Percentiles rank a stretch among this genome's conserved stretches.
These are phyloP conservation scores for Verbascum thapsus DNA, from an alignment of 257 asterid genomes.

Conservation along the genomic window DNA sequence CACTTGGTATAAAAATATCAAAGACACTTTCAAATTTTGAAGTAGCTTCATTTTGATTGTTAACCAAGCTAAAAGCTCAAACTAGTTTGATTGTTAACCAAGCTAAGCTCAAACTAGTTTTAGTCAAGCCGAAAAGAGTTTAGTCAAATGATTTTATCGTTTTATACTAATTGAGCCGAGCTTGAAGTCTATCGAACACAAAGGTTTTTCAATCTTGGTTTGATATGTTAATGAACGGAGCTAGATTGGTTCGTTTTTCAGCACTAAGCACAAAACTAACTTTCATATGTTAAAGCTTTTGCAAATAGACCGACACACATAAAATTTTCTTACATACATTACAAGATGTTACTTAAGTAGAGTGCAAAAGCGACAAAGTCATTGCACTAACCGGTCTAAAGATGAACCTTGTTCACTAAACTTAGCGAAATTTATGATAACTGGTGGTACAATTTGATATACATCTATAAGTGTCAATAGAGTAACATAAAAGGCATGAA, in stretches of 20 bases:
- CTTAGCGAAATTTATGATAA: neutral
- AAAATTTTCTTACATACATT: slow-evolving; percentile 4
- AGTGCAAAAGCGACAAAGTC: neutral
- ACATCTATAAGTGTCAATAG: neutral
- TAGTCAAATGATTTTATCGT: too few species aligned
- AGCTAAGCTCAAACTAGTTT: too few species aligned
- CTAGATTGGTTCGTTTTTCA: too few species aligned
- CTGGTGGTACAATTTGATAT: neutral
- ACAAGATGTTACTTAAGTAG: neutral
- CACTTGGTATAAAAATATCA: slow-evolving; percentile 12
- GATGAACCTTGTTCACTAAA: slow-evolving; percentile 11
- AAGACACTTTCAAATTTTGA: slow-evolving; percentile 13
- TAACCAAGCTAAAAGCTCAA: too few species aligned
- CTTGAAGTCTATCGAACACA: too few species aligned
- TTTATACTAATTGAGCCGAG: too few species aligned
- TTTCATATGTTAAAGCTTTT: neutral
- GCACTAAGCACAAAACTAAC: neutral
- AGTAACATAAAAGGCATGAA: slow-evolving; percentile 14
- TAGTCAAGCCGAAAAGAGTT: too few species aligned
- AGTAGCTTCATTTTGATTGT: too few species aligned
- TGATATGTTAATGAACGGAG: too few species aligned
- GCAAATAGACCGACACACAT: slow-evolving; percentile 7
- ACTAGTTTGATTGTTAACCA: too few species aligned
- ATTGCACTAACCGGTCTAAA: slow-evolving; percentile 3
- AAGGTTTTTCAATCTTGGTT: too few species aligned